These are phyloP conservation scores for Volutella citrinella DNA, from an alignment of 2,329 filamentous ascomycete species.

Conservation along the genomic window DNA sequence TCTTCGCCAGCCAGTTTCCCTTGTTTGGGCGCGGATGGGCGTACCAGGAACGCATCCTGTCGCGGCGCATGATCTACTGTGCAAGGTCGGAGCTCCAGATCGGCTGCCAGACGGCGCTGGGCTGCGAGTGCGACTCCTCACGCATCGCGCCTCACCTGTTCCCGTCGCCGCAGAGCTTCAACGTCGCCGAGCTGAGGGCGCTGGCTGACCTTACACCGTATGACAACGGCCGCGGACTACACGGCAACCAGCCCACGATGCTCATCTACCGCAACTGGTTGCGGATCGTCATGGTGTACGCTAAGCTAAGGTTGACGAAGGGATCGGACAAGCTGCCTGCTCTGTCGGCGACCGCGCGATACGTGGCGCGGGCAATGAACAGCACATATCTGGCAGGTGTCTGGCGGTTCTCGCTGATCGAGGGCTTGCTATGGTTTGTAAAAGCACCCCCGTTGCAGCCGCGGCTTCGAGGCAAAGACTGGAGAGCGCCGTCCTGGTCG, in stretches of 20 bases:
- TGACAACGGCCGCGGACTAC: neutral
- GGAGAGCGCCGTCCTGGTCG: slow-evolving; percentile 7
- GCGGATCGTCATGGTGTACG: slow-evolving; percentile 1
- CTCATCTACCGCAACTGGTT: slow-evolving; percentile 4
- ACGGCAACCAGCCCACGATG: neutral
- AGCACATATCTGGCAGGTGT: slow-evolving; percentile 3
- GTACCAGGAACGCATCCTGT: slow-evolving; percentile 20
- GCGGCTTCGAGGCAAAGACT: neutral
- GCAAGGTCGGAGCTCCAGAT: slow-evolving; percentile 12
- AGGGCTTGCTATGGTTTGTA: slow-evolving; percentile 4
- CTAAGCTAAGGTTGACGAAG: slow-evolving; percentile 2
- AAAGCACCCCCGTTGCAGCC: neutral
- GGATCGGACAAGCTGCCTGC: slow-evolving; percentile 2
- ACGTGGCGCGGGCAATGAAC: slow-evolving; percentile 1
- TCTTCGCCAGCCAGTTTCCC: neutral
- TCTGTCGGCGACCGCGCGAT: slow-evolving; percentile 3
- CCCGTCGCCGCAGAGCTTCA: neutral
- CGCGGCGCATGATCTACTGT: slow-evolving; percentile 17
- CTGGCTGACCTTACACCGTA: slow-evolving; percentile 1
- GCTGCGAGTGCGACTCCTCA: slow-evolving; percentile 12
- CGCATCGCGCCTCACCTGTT: slow-evolving; percentile 1
- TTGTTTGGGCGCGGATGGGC: slow-evolving; percentile 14
- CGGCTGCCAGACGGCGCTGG: slow-evolving; percentile 10
- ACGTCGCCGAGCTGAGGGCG: neutral
- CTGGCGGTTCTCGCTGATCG: slow-evolving; percentile 1